Evolutionary conservation across 331 rosid species (phyloP).

Genomic region (Rosa hybrid): DNA sequence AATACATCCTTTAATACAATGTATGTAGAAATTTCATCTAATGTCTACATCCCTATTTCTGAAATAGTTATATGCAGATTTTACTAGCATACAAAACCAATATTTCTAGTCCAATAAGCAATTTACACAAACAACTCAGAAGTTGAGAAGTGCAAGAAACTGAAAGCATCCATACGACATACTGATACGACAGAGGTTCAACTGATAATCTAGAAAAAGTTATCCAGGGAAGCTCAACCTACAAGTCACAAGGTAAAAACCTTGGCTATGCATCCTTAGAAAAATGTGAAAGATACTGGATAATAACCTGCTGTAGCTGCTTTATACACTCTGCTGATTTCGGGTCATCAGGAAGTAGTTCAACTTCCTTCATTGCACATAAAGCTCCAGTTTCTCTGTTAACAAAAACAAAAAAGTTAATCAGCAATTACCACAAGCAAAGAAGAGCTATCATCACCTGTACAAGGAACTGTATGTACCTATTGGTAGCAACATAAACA

Average conservation of each 20-base stretch:
- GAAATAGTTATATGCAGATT: background rate
- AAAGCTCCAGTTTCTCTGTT: slow-evolving; percentile 83
- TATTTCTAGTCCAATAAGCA: background rate
- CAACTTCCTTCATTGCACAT: slow-evolving; percentile 98
- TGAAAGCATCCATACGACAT: background rate
- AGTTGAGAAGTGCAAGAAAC: background rate
- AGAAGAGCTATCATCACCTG: slow-evolving; percentile 22
- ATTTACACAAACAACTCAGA: background rate
- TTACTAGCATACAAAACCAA: background rate
- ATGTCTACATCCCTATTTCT: background rate
- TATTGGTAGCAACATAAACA: slow-evolving; percentile 82
- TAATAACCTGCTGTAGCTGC: slow-evolving; percentile 83
- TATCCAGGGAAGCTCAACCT: slow-evolving; percentile 1
- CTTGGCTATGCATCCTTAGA: background rate
- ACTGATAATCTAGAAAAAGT: background rate
- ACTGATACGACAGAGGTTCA: background rate
- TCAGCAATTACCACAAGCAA: slow-evolving; percentile 23
- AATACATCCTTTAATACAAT: background rate
- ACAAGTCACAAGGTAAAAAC: background rate
- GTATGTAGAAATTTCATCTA: background rate
- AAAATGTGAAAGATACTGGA: slow-evolving; percentile 14
- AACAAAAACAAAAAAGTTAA: background rate
- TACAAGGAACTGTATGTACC: slow-evolving; percentile 38
- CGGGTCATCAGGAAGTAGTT: slow-evolving; percentile 77
- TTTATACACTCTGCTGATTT: slow-evolving; percentile 82